A percentile compares a stretch with the other conserved stretches of the same genome.
phyloP scores from a whole-genome alignment of 805 yeast species.

The Blastobotrys terrestris region DNA sequence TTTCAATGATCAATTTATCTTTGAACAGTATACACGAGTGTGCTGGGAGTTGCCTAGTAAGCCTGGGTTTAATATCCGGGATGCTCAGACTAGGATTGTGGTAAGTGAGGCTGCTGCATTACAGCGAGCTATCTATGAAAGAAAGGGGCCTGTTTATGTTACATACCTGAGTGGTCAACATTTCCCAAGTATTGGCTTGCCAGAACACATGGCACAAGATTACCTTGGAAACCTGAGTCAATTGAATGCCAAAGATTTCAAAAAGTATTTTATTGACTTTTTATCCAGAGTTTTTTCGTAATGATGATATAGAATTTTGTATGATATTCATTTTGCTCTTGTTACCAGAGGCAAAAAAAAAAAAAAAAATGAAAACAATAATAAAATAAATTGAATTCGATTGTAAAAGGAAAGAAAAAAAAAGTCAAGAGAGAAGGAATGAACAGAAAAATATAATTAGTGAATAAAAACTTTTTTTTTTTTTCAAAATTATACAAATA shows the following conservation, averaged over 20 bases:
- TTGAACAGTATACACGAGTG: conserved; percentile 59
- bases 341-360: background rate
- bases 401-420: background rate
- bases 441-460: background rate
- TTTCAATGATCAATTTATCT: conserved; percentile 55
- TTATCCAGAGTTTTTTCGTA: conserved; percentile 27
- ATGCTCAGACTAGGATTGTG: conserved; percentile 71
- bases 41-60: conserved; percentile 79
- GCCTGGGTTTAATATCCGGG: conserved; percentile 59
- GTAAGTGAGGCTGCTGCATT: conserved; percentile 69
- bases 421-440: background rate
- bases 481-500: background rate
- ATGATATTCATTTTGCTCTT: background rate
- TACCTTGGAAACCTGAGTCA: conserved; percentile 54
- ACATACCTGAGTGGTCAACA: conserved; percentile 47
- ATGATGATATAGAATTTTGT: conserved; percentile 3
- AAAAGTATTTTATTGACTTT: conserved; percentile 56
- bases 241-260: conserved; percentile 56
- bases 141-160: conserved; percentile 42
- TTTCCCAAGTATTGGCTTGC: conserved; percentile 50
- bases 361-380: background rate
- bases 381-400: too few relatives aligned
- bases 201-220: conserved; percentile 52
- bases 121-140: conserved; percentile 54
- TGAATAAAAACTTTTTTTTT: background rate